Percentiles rank a stretch among this genome's conserved stretches.
Conservation (phyloP, 768 basidiomycete genomes). For the Psilocybe cyanescens region DNA sequence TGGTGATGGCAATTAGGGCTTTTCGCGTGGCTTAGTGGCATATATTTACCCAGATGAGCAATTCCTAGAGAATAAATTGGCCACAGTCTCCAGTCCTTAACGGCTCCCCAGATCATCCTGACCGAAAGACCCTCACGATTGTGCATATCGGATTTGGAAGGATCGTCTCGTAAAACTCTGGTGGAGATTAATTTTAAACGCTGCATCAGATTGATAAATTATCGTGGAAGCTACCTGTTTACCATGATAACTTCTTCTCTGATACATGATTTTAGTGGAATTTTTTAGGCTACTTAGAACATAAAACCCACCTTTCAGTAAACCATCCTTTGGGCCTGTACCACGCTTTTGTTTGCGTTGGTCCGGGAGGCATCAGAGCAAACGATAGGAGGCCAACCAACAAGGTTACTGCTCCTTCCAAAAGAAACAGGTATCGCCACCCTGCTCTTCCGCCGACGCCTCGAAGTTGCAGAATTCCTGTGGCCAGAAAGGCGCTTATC, state of each 20-base stretch:
- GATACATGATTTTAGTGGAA: neutral
- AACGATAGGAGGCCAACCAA: conserved; percentile 54
- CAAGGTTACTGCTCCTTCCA: conserved; percentile 56
- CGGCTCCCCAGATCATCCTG: conserved; percentile 50
- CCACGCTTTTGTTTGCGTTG: conserved; percentile 66
- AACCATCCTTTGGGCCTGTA: conserved; percentile 70
- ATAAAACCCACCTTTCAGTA: conserved; percentile 47
- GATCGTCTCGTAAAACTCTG: conserved; percentile 65
- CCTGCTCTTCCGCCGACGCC: conserved; percentile 57
- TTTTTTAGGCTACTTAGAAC: neutral
- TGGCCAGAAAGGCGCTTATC: conserved; percentile 64
- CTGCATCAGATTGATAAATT: neutral
- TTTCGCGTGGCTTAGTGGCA: neutral
- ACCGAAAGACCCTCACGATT: conserved; percentile 65
- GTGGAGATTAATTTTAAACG: neutral
- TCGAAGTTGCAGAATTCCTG: conserved; percentile 59
- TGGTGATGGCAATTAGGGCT: neutral
- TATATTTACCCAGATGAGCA: conserved; percentile 50
- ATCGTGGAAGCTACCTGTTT: conserved; percentile 39
- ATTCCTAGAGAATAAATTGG: conserved; percentile 64
- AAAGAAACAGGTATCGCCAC: conserved; percentile 62
- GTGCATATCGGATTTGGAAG: conserved; percentile 70
- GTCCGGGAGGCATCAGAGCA: conserved; percentile 63
- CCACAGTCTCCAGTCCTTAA: conserved; percentile 68
- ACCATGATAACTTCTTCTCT: conserved; percentile 70